These are phyloP conservation scores for Aspergillus baeticus DNA, from an alignment of 495 filamentous ascomycete species.

Conservation along the genomic window DNA sequence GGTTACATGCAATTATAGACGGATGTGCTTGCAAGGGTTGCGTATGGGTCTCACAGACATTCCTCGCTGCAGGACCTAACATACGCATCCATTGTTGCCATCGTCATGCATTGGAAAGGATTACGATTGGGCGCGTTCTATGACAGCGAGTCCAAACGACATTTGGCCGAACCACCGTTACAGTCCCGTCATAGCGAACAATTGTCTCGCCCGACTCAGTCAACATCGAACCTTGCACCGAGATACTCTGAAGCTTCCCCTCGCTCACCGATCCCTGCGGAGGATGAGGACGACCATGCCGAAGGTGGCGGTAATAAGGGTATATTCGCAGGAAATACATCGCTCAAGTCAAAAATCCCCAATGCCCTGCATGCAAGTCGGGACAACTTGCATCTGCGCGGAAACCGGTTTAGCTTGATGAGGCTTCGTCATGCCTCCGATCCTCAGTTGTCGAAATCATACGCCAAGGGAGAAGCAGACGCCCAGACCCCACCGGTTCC, in stretches of 20 bases:
- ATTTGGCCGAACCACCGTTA: slow-evolving; percentile 30
- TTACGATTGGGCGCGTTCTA: slow-evolving; percentile 40
- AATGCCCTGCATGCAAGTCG: slow-evolving; percentile 19
- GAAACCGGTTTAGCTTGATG: slow-evolving; percentile 81
- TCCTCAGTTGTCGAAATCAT: slow-evolving; percentile 82
- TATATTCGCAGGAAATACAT: slow-evolving; percentile 15
- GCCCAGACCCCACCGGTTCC: slow-evolving; percentile 74
- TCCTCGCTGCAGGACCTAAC: slow-evolving; percentile 18
- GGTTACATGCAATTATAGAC: not conserved
- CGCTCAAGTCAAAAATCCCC: slow-evolving; percentile 15
- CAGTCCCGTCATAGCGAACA: slow-evolving; percentile 44
- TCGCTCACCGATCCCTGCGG: slow-evolving; percentile 25
- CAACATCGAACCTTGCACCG: slow-evolving; percentile 28
- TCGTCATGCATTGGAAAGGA: slow-evolving; percentile 50
- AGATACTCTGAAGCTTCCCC: slow-evolving; percentile 41
- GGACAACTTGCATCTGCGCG: slow-evolving; percentile 31
- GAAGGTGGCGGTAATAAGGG: slow-evolving; percentile 13
- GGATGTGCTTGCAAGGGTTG: slow-evolving; percentile 10
- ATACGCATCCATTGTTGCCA: slow-evolving; percentile 14
- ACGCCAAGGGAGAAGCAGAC: slow-evolving; percentile 61
- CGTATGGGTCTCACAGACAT: slow-evolving; percentile 17
- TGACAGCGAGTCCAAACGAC: slow-evolving; percentile 39
- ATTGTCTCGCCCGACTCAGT: slow-evolving; percentile 37
- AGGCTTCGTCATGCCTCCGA: slow-evolving; percentile 93
- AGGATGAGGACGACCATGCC: slow-evolving; percentile 18